Conservation (phyloP, 2,329 filamentous ascomycete genomes). For the Nothophaeocryptopus gaeumannii region DNA sequence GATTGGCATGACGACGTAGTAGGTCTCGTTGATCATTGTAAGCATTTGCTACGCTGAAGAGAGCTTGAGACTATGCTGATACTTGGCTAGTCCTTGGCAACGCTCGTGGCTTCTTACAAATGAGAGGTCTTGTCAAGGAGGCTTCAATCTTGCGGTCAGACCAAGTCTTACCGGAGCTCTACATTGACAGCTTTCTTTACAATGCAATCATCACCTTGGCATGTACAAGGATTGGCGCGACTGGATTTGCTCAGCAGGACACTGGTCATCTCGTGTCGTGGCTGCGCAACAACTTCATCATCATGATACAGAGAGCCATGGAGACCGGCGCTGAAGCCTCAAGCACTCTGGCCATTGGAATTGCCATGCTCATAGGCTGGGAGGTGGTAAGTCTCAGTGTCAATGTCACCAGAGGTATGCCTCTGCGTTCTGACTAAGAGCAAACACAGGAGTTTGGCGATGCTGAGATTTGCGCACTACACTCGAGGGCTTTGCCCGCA, state of each 20-base stretch:
- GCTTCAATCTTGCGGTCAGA: neutral
- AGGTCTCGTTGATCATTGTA: conserved; percentile 1
- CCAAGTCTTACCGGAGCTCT: neutral
- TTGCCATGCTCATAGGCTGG: conserved; percentile 3
- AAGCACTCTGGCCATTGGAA: conserved; percentile 1
- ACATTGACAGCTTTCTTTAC: conserved; percentile 3
- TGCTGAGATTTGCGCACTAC: neutral
- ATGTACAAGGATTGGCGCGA: conserved; percentile 1
- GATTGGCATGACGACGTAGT: conserved; percentile 2
- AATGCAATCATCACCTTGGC: conserved; percentile 6
- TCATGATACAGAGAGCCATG: conserved; percentile 3
- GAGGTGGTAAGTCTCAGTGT: conserved; percentile 1
- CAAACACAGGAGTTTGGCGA: conserved; percentile 2
- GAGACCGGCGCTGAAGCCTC: neutral
- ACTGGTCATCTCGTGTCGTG: neutral
- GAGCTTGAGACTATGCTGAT: neutral
- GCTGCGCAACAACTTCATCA: conserved; percentile 5
- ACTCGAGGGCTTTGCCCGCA: neutral
- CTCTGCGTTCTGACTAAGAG: no score
- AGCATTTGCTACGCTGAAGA: neutral
- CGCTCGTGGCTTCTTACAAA: neutral
- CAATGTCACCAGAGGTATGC: neutral
- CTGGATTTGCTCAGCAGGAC: neutral
- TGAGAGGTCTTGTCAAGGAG: neutral
- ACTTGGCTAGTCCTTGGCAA: neutral